Base-by-base conservation (phyloP, 306 rosid genomes). In the Quercus aquifolioides region DNA sequence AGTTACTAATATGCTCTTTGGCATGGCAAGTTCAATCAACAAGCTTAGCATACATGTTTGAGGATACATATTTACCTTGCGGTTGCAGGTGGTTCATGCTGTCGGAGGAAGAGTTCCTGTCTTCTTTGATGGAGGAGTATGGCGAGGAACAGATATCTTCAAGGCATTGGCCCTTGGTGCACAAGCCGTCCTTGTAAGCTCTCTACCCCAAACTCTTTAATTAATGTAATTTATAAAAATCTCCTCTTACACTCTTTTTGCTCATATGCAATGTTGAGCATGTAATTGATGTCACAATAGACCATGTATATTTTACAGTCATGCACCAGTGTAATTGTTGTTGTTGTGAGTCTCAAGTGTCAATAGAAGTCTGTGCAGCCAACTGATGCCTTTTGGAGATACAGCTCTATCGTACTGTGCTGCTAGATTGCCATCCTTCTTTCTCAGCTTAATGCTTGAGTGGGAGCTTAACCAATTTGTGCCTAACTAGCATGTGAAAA, bases 131-230 rank as follows among this genome's bases (percentile, higher is more conserved):
- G 93, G 95, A 31, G 95, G 95, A 60, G 86, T 91, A 33, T 79
- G 89, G 73, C 85, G 89, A 79, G 91, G 92, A 77, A 89, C 95
- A 10, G 89, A 87, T 71, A 76, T 89, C n/a, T 91, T 89, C 73
- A 89, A 91, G 85, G 95, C 89, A 23, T 80, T 91, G 73, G 92
- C 95, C 81, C 88, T 87, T 10, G 93, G 93, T 12, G 93, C 90
- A 43, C 80, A 89, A 64, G 90, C 95, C n/a, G 91, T 91, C 64
- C 91, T 89, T 58, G 94, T 87, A 87, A 77, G 86, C 58, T 69
- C 75, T 81, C n/a, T 17, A 23, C 58, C 43, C 41, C 20, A 26
- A 30, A 2, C 69, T 4, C 1, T 14, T 14, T 26, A 17, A 17
- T 26, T 63, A 5, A 23, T 59, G 17, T 23, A 25, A 67, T 25